These are phyloP conservation scores for Phytophthora sp. DNA, from an alignment of 352 stramenopile genomes.

Conservation along the genomic window DNA sequence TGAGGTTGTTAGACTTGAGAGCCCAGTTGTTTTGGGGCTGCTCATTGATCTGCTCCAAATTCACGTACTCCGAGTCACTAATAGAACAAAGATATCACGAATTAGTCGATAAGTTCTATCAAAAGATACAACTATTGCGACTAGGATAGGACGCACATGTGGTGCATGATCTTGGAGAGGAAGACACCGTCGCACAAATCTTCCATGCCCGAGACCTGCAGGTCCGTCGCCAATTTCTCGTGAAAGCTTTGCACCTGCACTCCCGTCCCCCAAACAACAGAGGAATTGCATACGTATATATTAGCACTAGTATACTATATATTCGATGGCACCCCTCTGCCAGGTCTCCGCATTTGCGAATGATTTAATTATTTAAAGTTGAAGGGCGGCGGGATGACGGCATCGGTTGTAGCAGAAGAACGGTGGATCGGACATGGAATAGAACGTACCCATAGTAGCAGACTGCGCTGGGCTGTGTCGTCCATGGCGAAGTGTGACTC, in stretches of 20 bases:
- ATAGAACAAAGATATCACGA: background rate
- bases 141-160: constrained; percentile 78
- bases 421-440: background rate
- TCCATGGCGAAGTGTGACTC: constrained; percentile 50
- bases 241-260: constrained; percentile 78
- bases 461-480: constrained; percentile 73
- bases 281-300: background rate
- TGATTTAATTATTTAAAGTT: constrained; percentile 26
- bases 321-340: background rate
- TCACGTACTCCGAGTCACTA: constrained; percentile 77
- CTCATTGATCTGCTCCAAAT: constrained; percentile 76
- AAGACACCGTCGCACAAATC: constrained; percentile 86
- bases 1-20: constrained; percentile 82
- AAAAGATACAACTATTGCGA: background rate
- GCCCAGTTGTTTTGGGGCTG: constrained; percentile 72
- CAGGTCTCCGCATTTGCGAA: background rate
- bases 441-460: constrained; percentile 73
- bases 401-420: background rate
- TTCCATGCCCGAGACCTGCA: constrained; percentile 45
- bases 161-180: constrained; percentile 83
- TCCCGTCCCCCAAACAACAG: constrained; percentile 6
- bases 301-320: background rate
- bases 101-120: constrained; percentile 9
- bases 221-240: constrained; percentile 54
- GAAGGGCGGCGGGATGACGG: too few relatives aligned